Evolutionary conservation across 2,329 filamentous ascomycete species (phyloP).

Genomic region (Botrytis hyacinthi): DNA sequence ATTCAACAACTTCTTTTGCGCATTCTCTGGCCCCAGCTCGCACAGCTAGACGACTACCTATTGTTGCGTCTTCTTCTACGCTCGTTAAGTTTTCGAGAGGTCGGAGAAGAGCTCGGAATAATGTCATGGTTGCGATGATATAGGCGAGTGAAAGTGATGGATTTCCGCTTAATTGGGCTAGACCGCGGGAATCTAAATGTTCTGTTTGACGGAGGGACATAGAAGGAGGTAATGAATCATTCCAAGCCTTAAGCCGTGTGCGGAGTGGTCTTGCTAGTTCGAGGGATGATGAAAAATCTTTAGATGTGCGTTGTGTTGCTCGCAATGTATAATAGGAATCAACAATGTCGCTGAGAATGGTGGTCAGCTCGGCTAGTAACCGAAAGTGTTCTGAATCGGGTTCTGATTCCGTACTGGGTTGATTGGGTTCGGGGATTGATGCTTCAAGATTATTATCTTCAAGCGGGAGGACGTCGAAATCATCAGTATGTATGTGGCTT

Average conservation of each 20-base stretch:
- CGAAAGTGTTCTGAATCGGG: slow-evolving; percentile 35
- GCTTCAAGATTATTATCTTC: slow-evolving; percentile 32
- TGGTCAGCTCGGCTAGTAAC: slow-evolving; percentile 36
- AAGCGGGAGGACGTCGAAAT: slow-evolving; percentile 37
- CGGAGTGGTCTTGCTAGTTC: slow-evolving; percentile 36
- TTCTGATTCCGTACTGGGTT: slow-evolving; percentile 31
- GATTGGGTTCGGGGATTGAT: slow-evolving; percentile 25
- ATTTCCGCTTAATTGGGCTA: slow-evolving; percentile 35
- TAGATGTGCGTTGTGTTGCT: slow-evolving; percentile 35
- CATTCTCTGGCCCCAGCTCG: slow-evolving; percentile 37
- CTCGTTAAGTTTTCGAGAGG: slow-evolving; percentile 35
- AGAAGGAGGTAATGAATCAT: slow-evolving; percentile 36
- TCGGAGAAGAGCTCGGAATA: slow-evolving; percentile 39
- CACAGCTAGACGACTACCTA: slow-evolving; percentile 31
- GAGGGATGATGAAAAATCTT: slow-evolving; percentile 37
- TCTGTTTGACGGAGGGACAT: slow-evolving; percentile 31
- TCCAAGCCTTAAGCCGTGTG: slow-evolving; percentile 37
- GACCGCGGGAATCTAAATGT: slow-evolving; percentile 29
- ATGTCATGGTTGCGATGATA: slow-evolving; percentile 40
- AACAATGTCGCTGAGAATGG: slow-evolving; percentile 39
- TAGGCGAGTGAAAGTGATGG: slow-evolving; percentile 39
- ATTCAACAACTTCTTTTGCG: slow-evolving; percentile 38
- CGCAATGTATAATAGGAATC: slow-evolving; percentile 37
- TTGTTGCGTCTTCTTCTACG: slow-evolving; percentile 33
- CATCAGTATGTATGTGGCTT: slow-evolving; percentile 37